Evolutionary conservation across 1,284 basidiomycete species (phyloP).

Genomic region (Jaminaea rosea): DNA sequence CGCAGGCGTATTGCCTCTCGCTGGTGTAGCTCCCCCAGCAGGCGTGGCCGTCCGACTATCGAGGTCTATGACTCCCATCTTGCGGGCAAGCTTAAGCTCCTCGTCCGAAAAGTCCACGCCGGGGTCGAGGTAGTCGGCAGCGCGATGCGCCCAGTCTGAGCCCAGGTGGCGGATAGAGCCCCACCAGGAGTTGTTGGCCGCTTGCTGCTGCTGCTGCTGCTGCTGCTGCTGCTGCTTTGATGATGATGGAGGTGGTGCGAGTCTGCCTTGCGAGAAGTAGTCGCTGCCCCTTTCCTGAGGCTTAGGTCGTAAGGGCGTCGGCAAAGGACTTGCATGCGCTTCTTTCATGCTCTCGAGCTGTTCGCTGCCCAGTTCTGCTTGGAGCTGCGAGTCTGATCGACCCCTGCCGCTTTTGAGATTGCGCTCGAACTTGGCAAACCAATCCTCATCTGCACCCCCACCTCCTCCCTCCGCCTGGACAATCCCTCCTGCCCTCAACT

Average conservation of each 20-base stretch:
- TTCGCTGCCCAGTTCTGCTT: slow-evolving; percentile 14
- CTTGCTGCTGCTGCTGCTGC: not conserved
- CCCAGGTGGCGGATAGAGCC: slow-evolving; percentile 22
- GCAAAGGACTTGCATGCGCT: slow-evolving; percentile 21
- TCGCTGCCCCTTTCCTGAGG: slow-evolving; percentile 1
- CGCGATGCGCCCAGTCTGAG: slow-evolving; percentile 19
- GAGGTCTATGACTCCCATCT: not conserved
- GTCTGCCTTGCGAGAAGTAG: slow-evolving; percentile 5
- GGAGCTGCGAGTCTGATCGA: not conserved
- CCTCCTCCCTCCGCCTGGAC: too few species aligned
- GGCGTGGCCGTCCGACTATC: not conserved
- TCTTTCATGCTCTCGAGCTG: slow-evolving; percentile 31
- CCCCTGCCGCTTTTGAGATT: slow-evolving; percentile 14
- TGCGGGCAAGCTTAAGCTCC: slow-evolving; percentile 1
- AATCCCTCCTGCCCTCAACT: not conserved
- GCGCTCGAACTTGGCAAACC: slow-evolving; percentile 26
- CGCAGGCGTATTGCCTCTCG: not conserved
- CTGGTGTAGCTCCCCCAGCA: not conserved
- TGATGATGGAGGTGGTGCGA: not conserved
- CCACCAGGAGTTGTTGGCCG: slow-evolving; percentile 14
- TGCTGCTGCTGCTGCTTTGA: not conserved
- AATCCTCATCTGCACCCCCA: slow-evolving; percentile 22
- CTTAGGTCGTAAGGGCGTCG: not conserved
- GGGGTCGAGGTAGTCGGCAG: slow-evolving; percentile 26
- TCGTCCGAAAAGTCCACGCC: slow-evolving; percentile 6